Evolutionary conservation across 441 rosid species (phyloP), one percentile per base, ranked within the genome.

Genomic region (Rhodomyrtus psidioides): DNA sequence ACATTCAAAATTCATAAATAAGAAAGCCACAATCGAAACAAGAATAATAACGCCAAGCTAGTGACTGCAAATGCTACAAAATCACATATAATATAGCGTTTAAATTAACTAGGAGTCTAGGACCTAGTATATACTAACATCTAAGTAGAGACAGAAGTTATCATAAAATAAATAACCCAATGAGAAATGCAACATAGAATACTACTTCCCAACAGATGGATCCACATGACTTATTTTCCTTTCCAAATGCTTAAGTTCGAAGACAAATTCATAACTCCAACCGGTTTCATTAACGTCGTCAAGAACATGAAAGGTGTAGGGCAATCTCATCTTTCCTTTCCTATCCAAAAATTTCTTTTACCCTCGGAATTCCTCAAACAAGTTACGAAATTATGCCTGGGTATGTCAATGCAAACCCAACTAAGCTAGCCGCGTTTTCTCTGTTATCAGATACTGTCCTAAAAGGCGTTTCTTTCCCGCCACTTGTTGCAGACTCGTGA

Each of bases 1-100:
- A 49, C 27, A 49, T 62, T 55, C 28, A 30, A 24, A 56, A 55
- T 88, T 93, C 94, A 7, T 3, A 28, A 82, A 34, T 53, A 10
- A 53, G 58, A 82, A 54, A 0, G 9, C 51, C 51, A 0, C 16
- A 39, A 39, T 39, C 79, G 0, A 16, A 70, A 70, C 79, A 6
- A 13, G 42, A 21, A 39, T 15, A 21, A 6, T 39, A 70, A 44
- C 23, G 16, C 39, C 53, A 21, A 70, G 79, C 79, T 39, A 21
- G 15, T 1, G 27, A 39, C 79, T 0, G 79, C n/a, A 39, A 70
- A 70, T 39, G 49, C 79, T 21, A 70, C 51, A 70, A 39, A 70
- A 70, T 39, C 49, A 70, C 21, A 46, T 65, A 1, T 39, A 21
- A 21, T 2, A 70, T 21, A 39, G 9, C 49, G 39, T 26, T 21